Evolutionary conservation across 805 yeast species (phyloP).

Genomic region (Blastobotrys attinorum): DNA sequence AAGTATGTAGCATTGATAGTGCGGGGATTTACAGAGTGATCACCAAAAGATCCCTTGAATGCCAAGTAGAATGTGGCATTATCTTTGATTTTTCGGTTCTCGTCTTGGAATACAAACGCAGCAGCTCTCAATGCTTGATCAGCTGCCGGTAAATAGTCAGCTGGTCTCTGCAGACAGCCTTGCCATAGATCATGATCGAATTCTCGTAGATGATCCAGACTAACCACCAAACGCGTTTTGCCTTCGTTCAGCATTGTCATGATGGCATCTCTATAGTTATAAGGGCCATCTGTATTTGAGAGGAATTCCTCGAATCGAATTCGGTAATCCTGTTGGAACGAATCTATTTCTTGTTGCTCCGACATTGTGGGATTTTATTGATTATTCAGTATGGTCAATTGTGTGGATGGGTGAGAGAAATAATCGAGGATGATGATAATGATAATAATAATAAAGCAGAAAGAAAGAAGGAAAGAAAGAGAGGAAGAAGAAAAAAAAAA

Average conservation of each 20-base stretch:
- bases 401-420: too few relatives aligned
- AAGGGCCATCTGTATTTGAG: constrained; percentile 45
- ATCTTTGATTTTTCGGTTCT: constrained; percentile 45
- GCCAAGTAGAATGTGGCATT: constrained; percentile 62
- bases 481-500: too few relatives aligned
- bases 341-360: too few relatives aligned
- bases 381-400: too few relatives aligned
- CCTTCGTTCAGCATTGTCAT: constrained; percentile 64
- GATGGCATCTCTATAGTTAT: constrained; percentile 63
- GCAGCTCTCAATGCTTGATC: constrained; percentile 80
- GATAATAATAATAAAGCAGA: too few relatives aligned
- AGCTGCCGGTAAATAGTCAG: constrained; percentile 82
- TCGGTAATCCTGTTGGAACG: too few relatives aligned
- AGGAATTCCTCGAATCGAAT: constrained; percentile 82
- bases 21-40: constrained; percentile 79
- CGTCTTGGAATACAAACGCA: constrained; percentile 62
- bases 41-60: constrained; percentile 87
- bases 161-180: constrained; percentile 67
- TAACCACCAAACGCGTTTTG: constrained; percentile 57
- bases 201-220: constrained; percentile 81
- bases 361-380: too few relatives aligned
- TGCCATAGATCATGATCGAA: constrained; percentile 72
- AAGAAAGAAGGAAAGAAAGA: too few relatives aligned
- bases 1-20: constrained; percentile 69
- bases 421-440: too few relatives aligned